A percentile compares a stretch with the other conserved stretches of the same genome.
These are phyloP conservation scores for Beta macrorhiza DNA, from an alignment of 179 eudicot species.

Conservation along the genomic window DNA sequence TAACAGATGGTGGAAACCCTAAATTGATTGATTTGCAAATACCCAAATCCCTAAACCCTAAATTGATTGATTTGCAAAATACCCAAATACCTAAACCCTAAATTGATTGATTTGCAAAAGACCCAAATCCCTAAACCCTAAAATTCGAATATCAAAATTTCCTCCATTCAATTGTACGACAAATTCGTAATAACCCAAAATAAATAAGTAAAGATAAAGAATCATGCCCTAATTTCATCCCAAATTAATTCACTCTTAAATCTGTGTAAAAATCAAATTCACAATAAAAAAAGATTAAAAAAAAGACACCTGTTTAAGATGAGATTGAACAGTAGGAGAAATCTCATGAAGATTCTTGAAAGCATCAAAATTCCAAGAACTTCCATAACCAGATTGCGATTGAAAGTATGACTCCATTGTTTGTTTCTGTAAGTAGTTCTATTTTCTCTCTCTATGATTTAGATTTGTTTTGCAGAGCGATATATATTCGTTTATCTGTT, in stretches of 20 bases:
- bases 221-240: background rate
- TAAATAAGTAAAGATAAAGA: background rate
- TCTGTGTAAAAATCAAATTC: background rate
- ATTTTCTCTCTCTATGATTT: background rate
- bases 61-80: too few species aligned
- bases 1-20: too few species aligned
- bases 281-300: background rate
- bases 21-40: too few species aligned
- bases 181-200: background rate
- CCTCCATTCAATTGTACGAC: background rate
- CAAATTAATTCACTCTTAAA: constrained; percentile 3
- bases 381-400: constrained; percentile 41
- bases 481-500: background rate
- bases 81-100: background rate
- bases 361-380: constrained; percentile 56
- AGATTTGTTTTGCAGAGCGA: background rate
- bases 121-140: background rate
- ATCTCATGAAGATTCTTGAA: constrained; percentile 81
- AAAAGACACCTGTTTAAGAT: constrained; percentile 68
- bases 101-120: background rate
- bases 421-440: background rate
- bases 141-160: background rate
- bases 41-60: too few species aligned
- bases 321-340: constrained; percentile 73
- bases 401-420: constrained; percentile 76